Evolutionary conservation across 2,329 filamentous ascomycete species (phyloP), one percentile per base, ranked within the genome.

Genomic region (Cyanodermella asteris): DNA sequence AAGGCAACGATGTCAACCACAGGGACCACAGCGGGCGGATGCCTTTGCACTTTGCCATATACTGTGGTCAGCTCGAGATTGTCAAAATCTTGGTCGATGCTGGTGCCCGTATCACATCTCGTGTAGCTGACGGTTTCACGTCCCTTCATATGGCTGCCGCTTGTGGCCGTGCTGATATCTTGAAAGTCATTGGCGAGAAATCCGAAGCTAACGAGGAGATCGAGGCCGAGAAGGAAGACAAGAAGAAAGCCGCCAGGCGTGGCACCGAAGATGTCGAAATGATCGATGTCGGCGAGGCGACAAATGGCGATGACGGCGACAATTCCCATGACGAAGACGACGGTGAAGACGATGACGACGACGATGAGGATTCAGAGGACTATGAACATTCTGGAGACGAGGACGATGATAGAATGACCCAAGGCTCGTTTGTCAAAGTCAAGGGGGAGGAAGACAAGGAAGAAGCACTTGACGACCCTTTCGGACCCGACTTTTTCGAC

Each of bases 131-230:
- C 43, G 80, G 80, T 4, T 64, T 66, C 35, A 90, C 77, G 3
- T 73, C 78, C 6, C 56, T 91, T n/a, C 80, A 91, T 44, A 53
- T 90, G 16, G 78, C 78, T 11, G 74, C 76, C 11, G 61, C 67
- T 22, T 61, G 72, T 13, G 80, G 80, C 1, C 51, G 67, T 33
- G 41, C 51, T 2, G 64, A 71, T 11, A 82, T 87, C 33, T 59
- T 87, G 34, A 69, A 61, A 32, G 64, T 70, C 6, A 51, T 91
- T 8, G 61, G 91, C 41, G 56, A 67, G 17, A 78, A 70, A 49
- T 87, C 77, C 38, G 61, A 65, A 28, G 58, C 61, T 16, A 87
- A 87, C 31, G 71, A 81, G 42, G 68, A 70, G 29, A 58, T 63
- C 26, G 66, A 74, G n/a, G 31, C 41, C 3, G 34, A 44, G 3